A percentile compares a stretch with the other conserved stretches of the same genome.
Evolutionary conservation across 2,329 filamentous ascomycete genomes (phyloP).

Genomic region (Davidsoniella neocaledoniae): DNA sequence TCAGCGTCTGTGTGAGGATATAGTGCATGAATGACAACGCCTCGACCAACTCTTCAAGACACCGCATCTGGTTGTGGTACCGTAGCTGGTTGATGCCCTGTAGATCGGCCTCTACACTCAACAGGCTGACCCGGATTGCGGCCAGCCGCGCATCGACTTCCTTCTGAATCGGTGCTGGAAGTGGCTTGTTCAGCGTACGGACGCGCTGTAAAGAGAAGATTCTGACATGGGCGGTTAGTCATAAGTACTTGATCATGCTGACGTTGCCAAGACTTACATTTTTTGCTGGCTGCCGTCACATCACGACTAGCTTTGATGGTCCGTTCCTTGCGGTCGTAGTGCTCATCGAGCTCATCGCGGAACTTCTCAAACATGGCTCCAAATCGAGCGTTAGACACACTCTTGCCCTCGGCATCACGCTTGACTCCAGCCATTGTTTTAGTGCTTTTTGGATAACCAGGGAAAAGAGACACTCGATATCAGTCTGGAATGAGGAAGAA

Average conservation of each 20-base stretch:
- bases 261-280: conserved; percentile 45
- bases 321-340: conserved; percentile 80
- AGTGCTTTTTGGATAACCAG: conserved; percentile 10
- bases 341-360: conserved; percentile 76
- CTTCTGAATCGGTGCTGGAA: conserved; percentile 52
- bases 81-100: conserved; percentile 65
- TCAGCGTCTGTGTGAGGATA: conserved; percentile 57
- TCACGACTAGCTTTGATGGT: conserved; percentile 85
- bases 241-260: too few species aligned
- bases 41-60: conserved; percentile 89
- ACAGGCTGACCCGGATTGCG: conserved; percentile 55
- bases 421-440: conserved; percentile 25
- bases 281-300: conserved; percentile 88
- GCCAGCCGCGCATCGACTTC: conserved; percentile 53
- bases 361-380: conserved; percentile 73
- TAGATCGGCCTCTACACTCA: conserved; percentile 53
- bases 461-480: conserved; percentile 17
- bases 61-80: conserved; percentile 65
- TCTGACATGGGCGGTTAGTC: conserved; percentile 14
- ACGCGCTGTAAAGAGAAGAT: conserved; percentile 31
- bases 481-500: too few species aligned
- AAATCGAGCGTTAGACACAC: conserved; percentile 23
- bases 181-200: conserved; percentile 40
- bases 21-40: conserved; percentile 82
- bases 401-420: conserved; percentile 35